Conservation (phyloP, 371 early-diverging fungal genomes). For the Lichtheimia ramosa region DNA sequence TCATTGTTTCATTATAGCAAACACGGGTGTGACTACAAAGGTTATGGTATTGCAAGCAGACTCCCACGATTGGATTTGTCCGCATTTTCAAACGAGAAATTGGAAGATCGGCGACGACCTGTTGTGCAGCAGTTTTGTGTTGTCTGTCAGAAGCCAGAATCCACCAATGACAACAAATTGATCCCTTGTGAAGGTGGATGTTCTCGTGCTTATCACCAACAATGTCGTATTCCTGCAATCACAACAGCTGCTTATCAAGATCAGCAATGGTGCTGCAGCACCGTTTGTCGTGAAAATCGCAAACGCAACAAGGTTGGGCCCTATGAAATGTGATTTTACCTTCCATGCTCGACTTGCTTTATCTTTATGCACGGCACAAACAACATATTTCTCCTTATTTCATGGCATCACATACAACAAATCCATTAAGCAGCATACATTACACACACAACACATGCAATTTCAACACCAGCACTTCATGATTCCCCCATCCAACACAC, state of each 20-base stretch:
- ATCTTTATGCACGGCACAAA: background rate
- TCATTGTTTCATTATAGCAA: constrained; percentile 21
- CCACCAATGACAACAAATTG: constrained; percentile 14
- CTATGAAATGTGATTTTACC: constrained; percentile 12
- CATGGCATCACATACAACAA: background rate
- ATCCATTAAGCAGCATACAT: background rate
- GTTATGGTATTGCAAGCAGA: constrained; percentile 39
- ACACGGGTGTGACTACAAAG: constrained; percentile 47
- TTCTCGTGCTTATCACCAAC: constrained; percentile 35
- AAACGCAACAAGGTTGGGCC: constrained; percentile 23
- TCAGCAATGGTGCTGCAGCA: constrained; percentile 25
- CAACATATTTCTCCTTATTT: background rate
- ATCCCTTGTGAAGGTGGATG: constrained; percentile 36
- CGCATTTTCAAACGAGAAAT: constrained; percentile 24
- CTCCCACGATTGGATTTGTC: constrained; percentile 38
- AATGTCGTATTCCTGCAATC: constrained; percentile 13
- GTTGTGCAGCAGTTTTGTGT: constrained; percentile 38
- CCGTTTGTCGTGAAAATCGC: constrained; percentile 24
- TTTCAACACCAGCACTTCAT: background rate
- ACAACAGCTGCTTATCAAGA: constrained; percentile 2
- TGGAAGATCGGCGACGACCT: constrained; percentile 35
- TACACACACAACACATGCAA: background rate
- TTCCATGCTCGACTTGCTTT: too few species aligned
- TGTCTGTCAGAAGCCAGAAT: constrained; percentile 27
- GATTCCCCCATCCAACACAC: background rate